Evolutionary conservation across 1,139 yeast genomes (phyloP).

Genomic region (Candida neerlandica): DNA sequence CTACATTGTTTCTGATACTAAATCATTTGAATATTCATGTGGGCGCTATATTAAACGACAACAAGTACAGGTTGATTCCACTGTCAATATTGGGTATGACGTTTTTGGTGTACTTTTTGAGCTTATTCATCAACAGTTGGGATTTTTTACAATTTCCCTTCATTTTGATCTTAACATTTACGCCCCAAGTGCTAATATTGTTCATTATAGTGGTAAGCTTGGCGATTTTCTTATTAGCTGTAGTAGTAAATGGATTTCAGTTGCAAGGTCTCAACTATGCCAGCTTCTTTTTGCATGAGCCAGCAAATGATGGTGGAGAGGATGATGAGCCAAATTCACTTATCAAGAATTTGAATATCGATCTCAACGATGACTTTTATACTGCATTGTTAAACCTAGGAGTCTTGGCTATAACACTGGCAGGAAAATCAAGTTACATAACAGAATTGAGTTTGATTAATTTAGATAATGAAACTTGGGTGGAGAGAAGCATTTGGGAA

Average conservation of each 20-base stretch:
- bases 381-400: conserved; percentile 63
- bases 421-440: conserved; percentile 66
- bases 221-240: conserved; percentile 55
- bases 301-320: conserved; percentile 24
- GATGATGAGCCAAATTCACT: conserved; percentile 29
- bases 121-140: conserved; percentile 34
- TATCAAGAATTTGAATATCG: conserved; percentile 28
- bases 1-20: conserved; percentile 53
- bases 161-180: conserved; percentile 55
- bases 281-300: conserved; percentile 40
- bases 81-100: conserved; percentile 57
- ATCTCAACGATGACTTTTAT: conserved; percentile 64
- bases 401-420: conserved; percentile 62
- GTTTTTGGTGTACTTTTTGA: conserved; percentile 50
- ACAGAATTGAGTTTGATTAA: conserved; percentile 57
- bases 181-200: conserved; percentile 63
- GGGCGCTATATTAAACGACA: conserved; percentile 54
- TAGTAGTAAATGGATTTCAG: conserved; percentile 58
- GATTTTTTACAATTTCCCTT: conserved; percentile 51
- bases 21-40: conserved; percentile 62
- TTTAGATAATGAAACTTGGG: conserved; percentile 58
- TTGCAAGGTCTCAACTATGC: conserved; percentile 51
- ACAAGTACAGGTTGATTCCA: conserved; percentile 60
- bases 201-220: conserved; percentile 52
- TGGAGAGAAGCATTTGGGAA: conserved; percentile 45